phyloP scores from a whole-genome alignment of 192 early-diverging fungal genomes.

The Coemansia sp. region DNA sequence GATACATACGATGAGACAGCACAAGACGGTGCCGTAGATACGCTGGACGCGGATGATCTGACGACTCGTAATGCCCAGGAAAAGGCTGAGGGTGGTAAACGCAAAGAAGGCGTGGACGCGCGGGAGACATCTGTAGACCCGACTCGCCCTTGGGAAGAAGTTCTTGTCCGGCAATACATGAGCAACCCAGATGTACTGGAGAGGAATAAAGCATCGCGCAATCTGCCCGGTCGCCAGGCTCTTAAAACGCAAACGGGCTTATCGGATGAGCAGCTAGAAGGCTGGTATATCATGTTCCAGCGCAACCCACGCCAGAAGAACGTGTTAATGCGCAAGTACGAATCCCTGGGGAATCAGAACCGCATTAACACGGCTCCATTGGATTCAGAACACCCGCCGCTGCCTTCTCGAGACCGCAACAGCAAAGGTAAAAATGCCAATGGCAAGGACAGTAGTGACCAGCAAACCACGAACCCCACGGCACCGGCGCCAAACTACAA shows the following conservation, averaged over 20 bases:
- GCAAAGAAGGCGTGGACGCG: neutral
- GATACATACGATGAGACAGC: slow-evolving; percentile 84
- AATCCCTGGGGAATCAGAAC: slow-evolving; percentile 57
- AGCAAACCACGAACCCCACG: slow-evolving; percentile 6
- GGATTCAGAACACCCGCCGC: neutral
- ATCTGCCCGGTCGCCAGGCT: slow-evolving; percentile 57
- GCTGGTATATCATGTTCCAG: slow-evolving; percentile 87
- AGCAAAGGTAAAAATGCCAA: slow-evolving; percentile 12
- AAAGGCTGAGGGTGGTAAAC: slow-evolving; percentile 3
- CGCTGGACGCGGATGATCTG: slow-evolving; percentile 53
- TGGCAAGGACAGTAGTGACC: neutral
- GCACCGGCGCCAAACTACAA: slow-evolving; percentile 12
- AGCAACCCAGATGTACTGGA: slow-evolving; percentile 66
- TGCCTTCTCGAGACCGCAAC: neutral
- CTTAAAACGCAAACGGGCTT: slow-evolving; percentile 69
- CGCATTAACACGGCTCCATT: neutral
- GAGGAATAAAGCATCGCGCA: slow-evolving; percentile 58
- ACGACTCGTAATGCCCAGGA: slow-evolving; percentile 5
- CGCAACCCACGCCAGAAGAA: slow-evolving; percentile 71
- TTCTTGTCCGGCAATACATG: slow-evolving; percentile 61
- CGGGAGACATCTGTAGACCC: slow-evolving; percentile 44
- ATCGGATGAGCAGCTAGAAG: slow-evolving; percentile 90
- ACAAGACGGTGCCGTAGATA: slow-evolving; percentile 62
- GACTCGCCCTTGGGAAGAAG: slow-evolving; percentile 60
- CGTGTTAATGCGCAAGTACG: slow-evolving; percentile 59